Evolutionary conservation across 1,139 yeast species (phyloP).

Genomic region (Candida sanyaensis): DNA sequence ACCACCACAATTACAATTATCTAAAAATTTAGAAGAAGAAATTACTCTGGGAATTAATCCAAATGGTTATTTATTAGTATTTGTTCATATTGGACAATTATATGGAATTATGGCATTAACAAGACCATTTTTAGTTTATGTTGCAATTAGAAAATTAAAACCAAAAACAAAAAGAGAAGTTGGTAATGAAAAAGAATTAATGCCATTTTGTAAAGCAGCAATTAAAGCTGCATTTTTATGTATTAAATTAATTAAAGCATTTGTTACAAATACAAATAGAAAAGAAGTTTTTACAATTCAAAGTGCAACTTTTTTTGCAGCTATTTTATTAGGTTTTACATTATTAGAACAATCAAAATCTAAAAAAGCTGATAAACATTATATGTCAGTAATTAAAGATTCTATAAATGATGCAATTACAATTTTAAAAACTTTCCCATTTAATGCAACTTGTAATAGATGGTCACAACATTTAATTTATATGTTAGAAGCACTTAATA

Average conservation of each 20-base stretch:
- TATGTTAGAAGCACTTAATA: constrained; percentile 14
- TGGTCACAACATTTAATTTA: constrained; percentile 15
- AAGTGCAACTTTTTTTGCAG: constrained; percentile 14
- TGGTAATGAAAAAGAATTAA: constrained; percentile 13
- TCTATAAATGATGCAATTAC: constrained; percentile 14
- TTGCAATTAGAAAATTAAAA: constrained; percentile 13
- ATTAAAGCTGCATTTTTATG: constrained; percentile 19
- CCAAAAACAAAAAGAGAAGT: constrained; percentile 13
- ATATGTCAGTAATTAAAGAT: constrained; percentile 15
- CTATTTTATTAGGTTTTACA: constrained; percentile 15
- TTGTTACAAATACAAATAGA: constrained; percentile 9
- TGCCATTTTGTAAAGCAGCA: constrained; percentile 18
- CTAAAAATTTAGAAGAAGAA: constrained; percentile 11
- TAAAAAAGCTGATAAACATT: constrained; percentile 14
- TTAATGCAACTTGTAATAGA: constrained; percentile 14
- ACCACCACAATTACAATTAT: constrained; percentile 24
- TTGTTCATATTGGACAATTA: constrained; percentile 40
- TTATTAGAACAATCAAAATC: constrained; percentile 15
- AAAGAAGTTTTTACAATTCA: constrained; percentile 16
- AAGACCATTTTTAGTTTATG: constrained; percentile 46
- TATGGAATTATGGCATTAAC: constrained; percentile 44
- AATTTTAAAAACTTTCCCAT: constrained; percentile 11
- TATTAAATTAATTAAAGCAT: constrained; percentile 15
- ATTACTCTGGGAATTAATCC: constrained; percentile 14
- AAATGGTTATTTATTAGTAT: constrained; percentile 25